Base-by-base conservation (phyloP, 306 rosid genomes). In the Pterocarpus macrocarpus region DNA sequence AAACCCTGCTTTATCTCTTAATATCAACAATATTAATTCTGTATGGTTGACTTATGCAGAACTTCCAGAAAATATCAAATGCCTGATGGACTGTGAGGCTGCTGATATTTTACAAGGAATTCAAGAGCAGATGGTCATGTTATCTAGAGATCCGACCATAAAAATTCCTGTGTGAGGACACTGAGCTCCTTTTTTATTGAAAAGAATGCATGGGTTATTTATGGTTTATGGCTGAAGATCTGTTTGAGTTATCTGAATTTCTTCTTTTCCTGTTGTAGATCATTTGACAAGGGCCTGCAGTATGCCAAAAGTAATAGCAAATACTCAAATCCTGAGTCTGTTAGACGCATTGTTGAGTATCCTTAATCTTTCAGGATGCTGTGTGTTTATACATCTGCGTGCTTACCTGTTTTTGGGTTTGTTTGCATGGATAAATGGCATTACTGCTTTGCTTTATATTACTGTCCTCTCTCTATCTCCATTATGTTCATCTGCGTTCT, bases 21-120 rank as follows among this genome's bases (percentile, higher is more conserved):
- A 82, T 74, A 47, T 45, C 49, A 56, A 32, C 49, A 41, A 38
- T 22, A 22, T 44, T 71, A 61, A 71, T 76, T 75, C 56, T 55
- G 28, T 49, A 65, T 65, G 55, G 57, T 17, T 83, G 79, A 52
- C 79, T 17, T 33, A 28, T 90, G 87, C 88, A 95, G 99, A 86
- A 73, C 91, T 91, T 71, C 97, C 95, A 22, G 86, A 87, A 84
- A 87, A 84, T 87, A 78, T 76, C 81, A 88, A 89, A 82, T 91
- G 97, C 84, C 68, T 95, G 77, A 88, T 89, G 96, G 95, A 91
- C 83, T 93, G 97, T 80, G 98, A 95, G 85, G 99, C 96, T 67
- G 87, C 82, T 0, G 87, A 87, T 73, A 49, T 87, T 44, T 87
- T 91, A 73, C 92, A 81, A 86, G 93, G 92, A 85, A 85, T 95